A percentile compares a stretch with the other conserved stretches of the same genome.
Conservation (phyloP, 257 asterid genomes). For the Solanum gracilifrons region DNA sequence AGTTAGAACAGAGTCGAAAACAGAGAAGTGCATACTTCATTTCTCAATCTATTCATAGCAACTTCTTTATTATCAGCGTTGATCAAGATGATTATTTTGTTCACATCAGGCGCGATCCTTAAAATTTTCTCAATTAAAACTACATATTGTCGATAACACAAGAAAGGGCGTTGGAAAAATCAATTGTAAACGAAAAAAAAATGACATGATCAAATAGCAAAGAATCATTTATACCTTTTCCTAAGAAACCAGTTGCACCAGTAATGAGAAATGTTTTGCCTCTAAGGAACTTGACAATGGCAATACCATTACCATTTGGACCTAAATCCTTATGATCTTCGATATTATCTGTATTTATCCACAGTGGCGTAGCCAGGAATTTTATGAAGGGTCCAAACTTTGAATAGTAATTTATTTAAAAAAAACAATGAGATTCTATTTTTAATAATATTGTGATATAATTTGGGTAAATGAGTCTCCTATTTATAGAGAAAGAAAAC, state of each 20-base stretch:
- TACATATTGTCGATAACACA: slow-evolving; percentile 4
- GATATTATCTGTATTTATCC: slow-evolving; percentile 31
- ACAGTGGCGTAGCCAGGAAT: not conserved
- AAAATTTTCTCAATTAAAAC: slow-evolving; percentile 82
- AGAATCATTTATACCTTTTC: slow-evolving; percentile 32
- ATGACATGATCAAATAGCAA: not conserved
- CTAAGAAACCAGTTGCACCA: slow-evolving; percentile 67
- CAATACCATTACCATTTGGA: slow-evolving; percentile 55
- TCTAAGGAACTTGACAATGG: slow-evolving; percentile 47
- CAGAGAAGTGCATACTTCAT: slow-evolving; percentile 36
- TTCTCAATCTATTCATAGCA: slow-evolving; percentile 58
- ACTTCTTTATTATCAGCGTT: slow-evolving; percentile 66
- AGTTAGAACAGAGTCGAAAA: not conserved
- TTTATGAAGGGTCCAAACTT: no score
- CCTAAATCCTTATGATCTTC: slow-evolving; percentile 22
- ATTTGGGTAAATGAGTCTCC: no score
- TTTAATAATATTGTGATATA: no score
- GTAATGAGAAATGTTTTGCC: slow-evolving; percentile 50
- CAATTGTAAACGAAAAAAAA: not conserved
- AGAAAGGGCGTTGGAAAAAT: not conserved
- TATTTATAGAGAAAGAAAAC: no score
- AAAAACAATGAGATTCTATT: no score
- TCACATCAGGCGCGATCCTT: slow-evolving; percentile 68
- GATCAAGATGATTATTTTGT: slow-evolving; percentile 56
- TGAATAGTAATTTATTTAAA: no score